Evolutionary conservation across 2,329 filamentous ascomycete genomes (phyloP).

Genomic region (Didymella glomerata): DNA sequence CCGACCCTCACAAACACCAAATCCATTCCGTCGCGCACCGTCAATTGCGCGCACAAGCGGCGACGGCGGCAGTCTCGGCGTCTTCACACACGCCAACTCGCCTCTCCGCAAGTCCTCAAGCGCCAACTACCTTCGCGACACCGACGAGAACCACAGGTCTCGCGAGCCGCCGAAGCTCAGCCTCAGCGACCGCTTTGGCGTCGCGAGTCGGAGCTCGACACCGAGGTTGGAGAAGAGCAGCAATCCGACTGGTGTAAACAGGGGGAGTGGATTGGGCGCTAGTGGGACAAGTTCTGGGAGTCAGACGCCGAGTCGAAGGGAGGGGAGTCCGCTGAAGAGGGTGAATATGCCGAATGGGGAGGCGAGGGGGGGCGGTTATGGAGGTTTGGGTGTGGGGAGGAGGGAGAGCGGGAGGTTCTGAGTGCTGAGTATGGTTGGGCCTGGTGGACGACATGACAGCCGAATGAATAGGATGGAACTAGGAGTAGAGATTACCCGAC

Average conservation of each 20-base stretch:
- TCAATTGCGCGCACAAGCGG: constrained; percentile 60
- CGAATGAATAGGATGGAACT: background rate
- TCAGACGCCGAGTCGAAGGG: constrained; percentile 42
- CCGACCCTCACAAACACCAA: constrained; percentile 55
- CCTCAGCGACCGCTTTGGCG: constrained; percentile 20
- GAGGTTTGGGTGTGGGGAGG: constrained; percentile 34
- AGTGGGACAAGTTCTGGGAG: constrained; percentile 12
- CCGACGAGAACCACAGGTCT: constrained; percentile 20
- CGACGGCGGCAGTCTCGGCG: constrained; percentile 80
- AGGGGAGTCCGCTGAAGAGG: constrained; percentile 56
- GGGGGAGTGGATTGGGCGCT: constrained; percentile 32
- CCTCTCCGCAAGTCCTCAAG: constrained; percentile 81
- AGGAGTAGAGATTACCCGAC: background rate
- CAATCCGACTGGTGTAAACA: constrained; percentile 23
- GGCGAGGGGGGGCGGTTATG: constrained; percentile 36
- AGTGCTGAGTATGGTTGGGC: too few species aligned
- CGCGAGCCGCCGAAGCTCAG: constrained; percentile 12
- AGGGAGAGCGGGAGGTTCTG: constrained; percentile 42
- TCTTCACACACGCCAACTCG: constrained; percentile 81
- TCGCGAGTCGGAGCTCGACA: constrained; percentile 14
- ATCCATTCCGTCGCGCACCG: constrained; percentile 60
- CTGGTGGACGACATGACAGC: background rate
- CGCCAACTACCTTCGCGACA: constrained; percentile 59
- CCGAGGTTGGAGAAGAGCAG: constrained; percentile 21
- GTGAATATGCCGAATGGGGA: constrained; percentile 49